Conservation (phyloP, 148 eudicot genomes). For the Vaccinium darrowii region DNA sequence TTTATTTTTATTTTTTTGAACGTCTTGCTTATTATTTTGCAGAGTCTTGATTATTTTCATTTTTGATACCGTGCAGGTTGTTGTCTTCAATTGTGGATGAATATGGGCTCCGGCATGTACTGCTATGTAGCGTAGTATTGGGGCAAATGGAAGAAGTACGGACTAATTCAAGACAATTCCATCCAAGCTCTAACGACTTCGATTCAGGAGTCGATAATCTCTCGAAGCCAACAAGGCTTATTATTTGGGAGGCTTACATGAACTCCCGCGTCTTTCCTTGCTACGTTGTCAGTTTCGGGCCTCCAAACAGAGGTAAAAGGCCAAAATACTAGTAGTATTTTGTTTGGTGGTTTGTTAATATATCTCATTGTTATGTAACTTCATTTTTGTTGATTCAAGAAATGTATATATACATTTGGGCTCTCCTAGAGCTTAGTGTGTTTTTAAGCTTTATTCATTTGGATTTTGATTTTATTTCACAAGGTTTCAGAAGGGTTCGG, state of each 20-base stretch:
- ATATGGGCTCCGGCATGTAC: background rate
- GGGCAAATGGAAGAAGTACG: background rate
- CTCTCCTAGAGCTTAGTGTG: no score
- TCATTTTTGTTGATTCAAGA: background rate
- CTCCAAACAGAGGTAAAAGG: background rate
- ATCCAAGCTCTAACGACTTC: background rate
- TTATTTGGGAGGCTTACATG: conserved; percentile 5
- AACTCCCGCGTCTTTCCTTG: background rate
- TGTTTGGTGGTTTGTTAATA: background rate
- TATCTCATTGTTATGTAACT: background rate
- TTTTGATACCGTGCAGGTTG: background rate
- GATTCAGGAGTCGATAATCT: background rate
- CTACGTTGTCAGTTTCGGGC: background rate
- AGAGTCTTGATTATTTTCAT: no score
- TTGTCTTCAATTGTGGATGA: background rate
- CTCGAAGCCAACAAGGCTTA: background rate
- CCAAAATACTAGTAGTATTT: background rate
- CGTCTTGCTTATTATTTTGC: no score
- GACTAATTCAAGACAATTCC: background rate
- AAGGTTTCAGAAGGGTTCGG: background rate
- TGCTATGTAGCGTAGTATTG: background rate
- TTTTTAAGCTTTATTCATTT: background rate
- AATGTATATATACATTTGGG: background rate
- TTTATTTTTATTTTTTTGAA: no score
- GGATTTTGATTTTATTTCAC: background rate